Percentiles rank a stretch among this genome's conserved stretches.
Evolutionary conservation across 2,329 filamentous ascomycete species (phyloP).

Genomic region (Aspergillus aculeatinus): DNA sequence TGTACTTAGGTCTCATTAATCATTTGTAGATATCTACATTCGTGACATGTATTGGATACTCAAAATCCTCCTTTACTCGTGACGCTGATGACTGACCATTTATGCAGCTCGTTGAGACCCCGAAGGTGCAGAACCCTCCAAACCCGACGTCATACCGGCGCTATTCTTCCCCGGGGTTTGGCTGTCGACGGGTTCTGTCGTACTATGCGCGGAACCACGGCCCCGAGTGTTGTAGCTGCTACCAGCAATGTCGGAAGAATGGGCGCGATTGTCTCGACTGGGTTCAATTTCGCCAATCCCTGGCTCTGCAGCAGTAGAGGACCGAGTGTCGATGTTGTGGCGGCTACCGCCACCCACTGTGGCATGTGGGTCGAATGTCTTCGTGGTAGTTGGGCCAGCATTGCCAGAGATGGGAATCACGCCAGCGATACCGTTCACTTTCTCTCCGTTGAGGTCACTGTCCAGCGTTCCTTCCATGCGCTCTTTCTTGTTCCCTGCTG

Average conservation of each 20-base stretch:
- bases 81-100: not conserved
- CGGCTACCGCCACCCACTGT: not conserved
- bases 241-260: not conserved
- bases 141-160: not conserved
- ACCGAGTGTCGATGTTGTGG: not conserved
- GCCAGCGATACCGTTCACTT: slow-evolving; percentile 3
- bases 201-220: not conserved
- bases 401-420: slow-evolving; percentile 3
- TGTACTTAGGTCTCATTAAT: too few relatives aligned
- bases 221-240: slow-evolving; percentile 1
- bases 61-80: too few relatives aligned
- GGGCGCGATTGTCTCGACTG: not conserved
- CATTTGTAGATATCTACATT: too few relatives aligned
- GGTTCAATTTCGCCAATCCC: not conserved
- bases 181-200: not conserved
- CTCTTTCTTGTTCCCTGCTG: not conserved
- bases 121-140: not conserved
- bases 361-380: slow-evolving; percentile 3
- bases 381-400: slow-evolving; percentile 2
- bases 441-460: not conserved
- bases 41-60: too few relatives aligned
- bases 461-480: not conserved
- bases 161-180: not conserved
- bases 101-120: not conserved
- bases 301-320: not conserved